Conservation (phyloP, 805 yeast species). For the Candida rishiriensis region DNA sequence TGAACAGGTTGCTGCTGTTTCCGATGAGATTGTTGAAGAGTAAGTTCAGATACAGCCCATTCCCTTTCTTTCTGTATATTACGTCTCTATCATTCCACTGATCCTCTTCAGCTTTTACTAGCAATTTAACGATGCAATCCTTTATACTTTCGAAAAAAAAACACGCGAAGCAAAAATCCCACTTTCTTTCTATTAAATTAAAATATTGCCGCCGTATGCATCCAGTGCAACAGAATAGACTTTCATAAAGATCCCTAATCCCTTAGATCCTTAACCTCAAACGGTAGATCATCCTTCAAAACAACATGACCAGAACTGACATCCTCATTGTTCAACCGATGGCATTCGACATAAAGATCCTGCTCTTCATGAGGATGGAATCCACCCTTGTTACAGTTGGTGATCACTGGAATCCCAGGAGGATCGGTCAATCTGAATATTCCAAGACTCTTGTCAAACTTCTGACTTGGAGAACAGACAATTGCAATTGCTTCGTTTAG, state of each 20-base stretch:
- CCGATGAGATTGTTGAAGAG: constrained; percentile 8
- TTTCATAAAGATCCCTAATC: too few relatives aligned
- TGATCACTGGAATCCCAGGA: constrained; percentile 53
- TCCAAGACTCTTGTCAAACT: constrained; percentile 43
- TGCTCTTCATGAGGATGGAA: constrained; percentile 61
- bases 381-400: constrained; percentile 44
- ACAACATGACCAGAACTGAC: constrained; percentile 44
- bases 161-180: too few relatives aligned
- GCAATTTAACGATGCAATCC: too few relatives aligned
- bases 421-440: constrained; percentile 62
- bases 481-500: constrained; percentile 65
- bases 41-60: background rate
- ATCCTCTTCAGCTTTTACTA: too few relatives aligned
- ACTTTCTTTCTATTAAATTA: too few relatives aligned
- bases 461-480: constrained; percentile 53
- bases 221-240: too few relatives aligned
- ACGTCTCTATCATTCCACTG: too few relatives aligned
- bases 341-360: constrained; percentile 46
- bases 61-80: too few relatives aligned
- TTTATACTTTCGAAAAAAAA: too few relatives aligned
- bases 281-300: constrained; percentile 41
- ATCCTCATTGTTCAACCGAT: constrained; percentile 27
- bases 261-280: constrained; percentile 46
- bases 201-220: too few relatives aligned
- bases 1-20: background rate